Percentiles rank a stretch among this genome's conserved stretches.
phyloP scores from a whole-genome alignment of 164 flowering plant species.

The Vitis amurensis region DNA sequence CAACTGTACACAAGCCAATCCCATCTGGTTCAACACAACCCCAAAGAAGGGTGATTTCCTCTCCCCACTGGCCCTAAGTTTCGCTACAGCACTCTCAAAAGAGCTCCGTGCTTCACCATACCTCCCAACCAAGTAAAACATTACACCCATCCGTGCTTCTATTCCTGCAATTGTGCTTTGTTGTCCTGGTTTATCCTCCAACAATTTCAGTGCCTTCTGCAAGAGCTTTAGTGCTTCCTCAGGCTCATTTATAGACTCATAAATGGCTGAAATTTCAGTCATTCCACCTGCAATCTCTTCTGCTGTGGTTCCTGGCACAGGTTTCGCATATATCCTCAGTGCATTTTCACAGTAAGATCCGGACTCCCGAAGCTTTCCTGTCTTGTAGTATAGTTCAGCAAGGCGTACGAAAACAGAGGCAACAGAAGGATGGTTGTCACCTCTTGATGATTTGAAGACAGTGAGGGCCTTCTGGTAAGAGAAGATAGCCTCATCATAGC shows the following conservation, averaged over 20 bases:
- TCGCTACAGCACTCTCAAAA: constrained; percentile 78
- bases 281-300: constrained; percentile 92
- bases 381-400: constrained; percentile 85
- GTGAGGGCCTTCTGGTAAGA: constrained; percentile 98
- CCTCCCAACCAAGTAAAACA: constrained; percentile 81
- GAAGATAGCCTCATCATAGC: constrained; percentile 95
- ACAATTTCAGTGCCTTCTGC: constrained; percentile 80
- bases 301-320: constrained; percentile 89
- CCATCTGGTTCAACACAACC: constrained; percentile 95
- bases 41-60: constrained; percentile 96
- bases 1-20: constrained; percentile 84
- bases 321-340: constrained; percentile 81
- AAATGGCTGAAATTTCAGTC: constrained; percentile 85
- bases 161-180: constrained; percentile 88
- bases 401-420: constrained; percentile 91
- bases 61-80: constrained; percentile 90
- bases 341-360: constrained; percentile 95
- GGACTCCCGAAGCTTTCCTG: constrained; percentile 92
- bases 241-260: constrained; percentile 89
- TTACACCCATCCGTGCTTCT: constrained; percentile 96
- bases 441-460: constrained; percentile 86
- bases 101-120: constrained; percentile 72
- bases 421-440: constrained; percentile 88
- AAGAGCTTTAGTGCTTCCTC: constrained; percentile 89
- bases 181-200: constrained; percentile 93